Base-by-base conservation (phyloP, 352 stramenopile genomes). In the Peronospora destructor region DNA sequence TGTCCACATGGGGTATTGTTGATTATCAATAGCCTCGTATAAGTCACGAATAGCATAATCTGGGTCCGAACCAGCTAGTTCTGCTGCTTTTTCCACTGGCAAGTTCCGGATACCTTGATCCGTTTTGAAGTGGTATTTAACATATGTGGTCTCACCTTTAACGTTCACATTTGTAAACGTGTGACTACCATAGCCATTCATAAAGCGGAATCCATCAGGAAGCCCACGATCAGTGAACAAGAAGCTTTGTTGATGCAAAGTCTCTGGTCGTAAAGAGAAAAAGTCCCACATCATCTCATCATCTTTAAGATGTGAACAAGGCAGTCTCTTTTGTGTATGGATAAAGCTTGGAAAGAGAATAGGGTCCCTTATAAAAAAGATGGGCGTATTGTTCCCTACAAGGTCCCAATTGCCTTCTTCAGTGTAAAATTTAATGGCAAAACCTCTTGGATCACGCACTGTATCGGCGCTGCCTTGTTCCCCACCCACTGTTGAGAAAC, bases 81-180 rank as follows among this genome's bases (percentile, higher is more conserved):
- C 54, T 6, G 67, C 67, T 0, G 89, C 88, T 42, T 94, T 73
- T n/a, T 84, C 79, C 33, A 86, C 78, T 0, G 75, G 68, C 17
- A 97, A 63, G 61, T 95, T 95, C 46, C 83, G 81, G 54, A 94
- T 90, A 11, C 88, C 90, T 38, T 91, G 82, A 61, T 96, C 82
- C 13, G 88, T 89, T 57, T 96, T 95, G 58, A 92, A 94, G 61
- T 97, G 90, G 57, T 95, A 97, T 71, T 97, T 97, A 55, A 96
- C 83, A 53, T 87, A 97, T 30, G 84, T 68, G 12, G 56, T 63
- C 36, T 89, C 73, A 21, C 77, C 81, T 35, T 78, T 51, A 6
- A 59, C 73, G 59, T 95, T 95, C n/a, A 93, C 76, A 59, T 86
- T 90, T 49, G 84, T 84, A 64, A 97, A 97, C 42, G 89, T 96